A percentile compares a stretch with the other conserved stretches of the same genome.
Evolutionary conservation across 1,284 basidiomycete genomes (phyloP).

Genomic region (Cryptococcus deneoformans): DNA sequence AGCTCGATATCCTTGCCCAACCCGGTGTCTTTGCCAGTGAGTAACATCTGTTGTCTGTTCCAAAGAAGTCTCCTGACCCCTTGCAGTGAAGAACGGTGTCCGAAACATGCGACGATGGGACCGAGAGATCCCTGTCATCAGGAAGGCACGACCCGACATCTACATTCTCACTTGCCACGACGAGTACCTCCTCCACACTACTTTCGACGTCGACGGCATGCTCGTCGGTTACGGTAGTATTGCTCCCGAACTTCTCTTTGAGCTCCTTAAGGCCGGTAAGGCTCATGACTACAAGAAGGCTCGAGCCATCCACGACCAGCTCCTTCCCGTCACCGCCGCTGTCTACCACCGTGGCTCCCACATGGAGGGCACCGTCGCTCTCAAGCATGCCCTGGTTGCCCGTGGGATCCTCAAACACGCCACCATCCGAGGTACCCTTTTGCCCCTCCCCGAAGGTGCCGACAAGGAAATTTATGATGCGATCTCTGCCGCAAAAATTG

Average conservation of each 20-base stretch:
- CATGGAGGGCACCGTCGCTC: conserved; percentile 22
- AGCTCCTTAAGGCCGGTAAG: conserved; percentile 15
- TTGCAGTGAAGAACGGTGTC: conserved; percentile 14
- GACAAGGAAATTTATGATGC: conserved; percentile 16
- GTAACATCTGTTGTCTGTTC: no score
- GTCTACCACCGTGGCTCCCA: conserved; percentile 21
- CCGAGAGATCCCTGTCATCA: conserved; percentile 9
- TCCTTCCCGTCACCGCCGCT: conserved; percentile 18
- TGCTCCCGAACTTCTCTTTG: conserved; percentile 14
- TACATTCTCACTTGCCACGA: conserved; percentile 16
- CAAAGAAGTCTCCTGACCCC: no score
- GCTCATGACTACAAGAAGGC: conserved; percentile 10
- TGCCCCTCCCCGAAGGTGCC: conserved; percentile 16
- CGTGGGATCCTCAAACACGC: conserved; percentile 17
- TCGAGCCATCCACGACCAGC: conserved; percentile 13
- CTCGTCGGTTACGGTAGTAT: conserved; percentile 20
- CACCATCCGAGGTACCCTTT: conserved; percentile 11
- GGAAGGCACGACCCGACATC: conserved; percentile 9
- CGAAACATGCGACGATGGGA: conserved; percentile 17
- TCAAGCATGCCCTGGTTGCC: conserved; percentile 16
- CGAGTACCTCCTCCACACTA: conserved; percentile 19
- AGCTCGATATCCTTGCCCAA: conserved; percentile 17
- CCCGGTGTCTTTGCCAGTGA: conserved; percentile 16
- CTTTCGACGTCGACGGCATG: conserved; percentile 17
- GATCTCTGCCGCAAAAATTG: not conserved